phyloP scores from a whole-genome alignment of 306 rosid genomes.

The Alnus glutinosa region DNA sequence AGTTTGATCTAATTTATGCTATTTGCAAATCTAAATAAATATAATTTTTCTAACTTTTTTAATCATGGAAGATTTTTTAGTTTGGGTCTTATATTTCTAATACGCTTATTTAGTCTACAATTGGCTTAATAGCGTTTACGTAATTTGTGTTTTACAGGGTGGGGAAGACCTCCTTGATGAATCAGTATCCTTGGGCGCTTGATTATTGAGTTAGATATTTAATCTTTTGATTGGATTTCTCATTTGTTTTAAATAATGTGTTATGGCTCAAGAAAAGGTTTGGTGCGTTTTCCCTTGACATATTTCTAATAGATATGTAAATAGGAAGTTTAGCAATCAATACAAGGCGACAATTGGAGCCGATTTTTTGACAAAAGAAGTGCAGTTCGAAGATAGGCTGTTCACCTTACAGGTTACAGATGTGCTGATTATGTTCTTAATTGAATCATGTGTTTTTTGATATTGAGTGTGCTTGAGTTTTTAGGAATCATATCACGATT shows the following conservation, averaged over 20 bases:
- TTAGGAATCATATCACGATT: no score
- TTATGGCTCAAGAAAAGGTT: slow-evolving; percentile 3
- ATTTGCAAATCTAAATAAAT: background rate
- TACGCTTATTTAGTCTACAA: slow-evolving; percentile 8
- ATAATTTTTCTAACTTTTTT: background rate
- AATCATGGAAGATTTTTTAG: background rate
- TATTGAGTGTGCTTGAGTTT: background rate
- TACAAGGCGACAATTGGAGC: slow-evolving; percentile 99
- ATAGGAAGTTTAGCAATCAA: slow-evolving; percentile 96
- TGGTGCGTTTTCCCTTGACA: slow-evolving; percentile 39
- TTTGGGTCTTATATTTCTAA: background rate
- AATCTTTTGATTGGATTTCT: slow-evolving; percentile 3
- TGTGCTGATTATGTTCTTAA: slow-evolving; percentile 6
- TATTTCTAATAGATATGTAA: slow-evolving; percentile 72
- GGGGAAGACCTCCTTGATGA: slow-evolving; percentile 99
- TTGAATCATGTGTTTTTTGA: background rate
- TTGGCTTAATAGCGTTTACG: slow-evolving; percentile 1
- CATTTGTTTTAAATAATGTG: background rate
- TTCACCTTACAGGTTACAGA: slow-evolving; percentile 86
- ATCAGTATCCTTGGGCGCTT: slow-evolving; percentile 80
- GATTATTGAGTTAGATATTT: background rate
- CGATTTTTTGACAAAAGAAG: slow-evolving; percentile 92
- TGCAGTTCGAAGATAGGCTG: slow-evolving; percentile 98
- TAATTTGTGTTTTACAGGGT: slow-evolving; percentile 67
- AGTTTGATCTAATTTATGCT: background rate